Evolutionary conservation across 305 asterid genomes (phyloP).

Genomic region (Coffea humblotiana): DNA sequence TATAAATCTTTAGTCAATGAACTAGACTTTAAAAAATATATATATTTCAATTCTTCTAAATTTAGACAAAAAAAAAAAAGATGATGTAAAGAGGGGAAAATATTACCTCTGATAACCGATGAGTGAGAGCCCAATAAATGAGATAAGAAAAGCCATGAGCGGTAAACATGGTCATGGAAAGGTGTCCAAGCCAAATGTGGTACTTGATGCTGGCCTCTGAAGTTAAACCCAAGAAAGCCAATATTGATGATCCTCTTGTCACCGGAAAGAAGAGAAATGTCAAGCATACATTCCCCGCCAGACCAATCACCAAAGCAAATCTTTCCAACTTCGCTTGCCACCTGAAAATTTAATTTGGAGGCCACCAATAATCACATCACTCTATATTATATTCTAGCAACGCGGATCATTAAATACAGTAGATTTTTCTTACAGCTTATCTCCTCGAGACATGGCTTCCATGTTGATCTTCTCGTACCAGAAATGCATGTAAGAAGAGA

Average conservation of each 20-base stretch:
- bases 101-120: slow-evolving; percentile 66
- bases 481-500: slow-evolving; percentile 60
- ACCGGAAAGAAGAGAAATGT: slow-evolving; percentile 86
- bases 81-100: no score
- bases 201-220: slow-evolving; percentile 80
- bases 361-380: not conserved
- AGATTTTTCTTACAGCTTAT: slow-evolving; percentile 51
- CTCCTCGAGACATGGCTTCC: slow-evolving; percentile 49
- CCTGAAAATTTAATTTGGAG: slow-evolving; percentile 29
- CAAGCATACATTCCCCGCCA: slow-evolving; percentile 76
- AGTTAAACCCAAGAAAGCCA: slow-evolving; percentile 77
- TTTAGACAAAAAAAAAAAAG: no score
- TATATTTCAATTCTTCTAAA: not conserved
- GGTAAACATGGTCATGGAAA: slow-evolving; percentile 71
- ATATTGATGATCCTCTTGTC: slow-evolving; percentile 73
- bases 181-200: slow-evolving; percentile 85
- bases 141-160: slow-evolving; percentile 70
- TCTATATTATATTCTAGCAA: not conserved
- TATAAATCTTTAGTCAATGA: no score
- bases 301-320: slow-evolving; percentile 67
- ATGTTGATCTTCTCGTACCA: slow-evolving; percentile 51
- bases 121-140: slow-evolving; percentile 66
- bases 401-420: no score
- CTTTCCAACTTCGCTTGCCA: slow-evolving; percentile 92
- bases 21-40: no score